phyloP scores from a whole-genome alignment of 2,329 filamentous ascomycete species.

The Pyrenochaeta sp. region DNA sequence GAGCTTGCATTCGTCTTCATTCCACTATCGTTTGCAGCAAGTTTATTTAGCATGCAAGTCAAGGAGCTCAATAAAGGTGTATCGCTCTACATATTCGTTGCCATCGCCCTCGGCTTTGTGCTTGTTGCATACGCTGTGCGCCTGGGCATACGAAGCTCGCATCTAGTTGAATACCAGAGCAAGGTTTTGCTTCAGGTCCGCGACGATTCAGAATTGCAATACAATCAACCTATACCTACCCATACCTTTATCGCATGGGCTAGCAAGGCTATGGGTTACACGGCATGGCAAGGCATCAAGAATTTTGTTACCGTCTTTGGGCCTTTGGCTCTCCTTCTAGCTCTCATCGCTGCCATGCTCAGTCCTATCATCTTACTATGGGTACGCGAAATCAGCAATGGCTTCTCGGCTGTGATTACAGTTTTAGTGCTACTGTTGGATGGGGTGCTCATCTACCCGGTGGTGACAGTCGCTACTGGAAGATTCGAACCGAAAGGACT shows the following conservation, averaged over 20 bases:
- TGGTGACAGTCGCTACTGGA: conserved; percentile 3
- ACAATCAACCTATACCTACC: conserved; percentile 20
- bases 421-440: conserved; percentile 18
- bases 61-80: conserved; percentile 28
- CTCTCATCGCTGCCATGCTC: conserved; percentile 15
- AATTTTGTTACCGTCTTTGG: conserved; percentile 3
- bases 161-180: conserved; percentile 16
- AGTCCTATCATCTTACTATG: conserved; percentile 24
- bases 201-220: conserved; percentile 12
- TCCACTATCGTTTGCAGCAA: conserved; percentile 37
- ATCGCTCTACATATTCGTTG: conserved; percentile 12
- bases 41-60: conserved; percentile 42
- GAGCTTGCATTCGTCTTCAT: conserved; percentile 46
- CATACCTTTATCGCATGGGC: conserved; percentile 17
- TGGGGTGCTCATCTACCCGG: conserved; percentile 5
- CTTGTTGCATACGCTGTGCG: conserved; percentile 16
- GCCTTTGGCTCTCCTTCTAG: conserved; percentile 5
- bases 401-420: conserved; percentile 17
- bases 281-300: neutral
- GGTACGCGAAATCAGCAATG: conserved; percentile 19
- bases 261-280: neutral
- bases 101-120: conserved; percentile 28
- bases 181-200: conserved; percentile 8
- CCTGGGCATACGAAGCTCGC: conserved; percentile 19
- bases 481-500: conserved; percentile 5